Base-by-base conservation (phyloP, 2,329 filamentous ascomycete species). In the Teratosphaeria destructans region DNA sequence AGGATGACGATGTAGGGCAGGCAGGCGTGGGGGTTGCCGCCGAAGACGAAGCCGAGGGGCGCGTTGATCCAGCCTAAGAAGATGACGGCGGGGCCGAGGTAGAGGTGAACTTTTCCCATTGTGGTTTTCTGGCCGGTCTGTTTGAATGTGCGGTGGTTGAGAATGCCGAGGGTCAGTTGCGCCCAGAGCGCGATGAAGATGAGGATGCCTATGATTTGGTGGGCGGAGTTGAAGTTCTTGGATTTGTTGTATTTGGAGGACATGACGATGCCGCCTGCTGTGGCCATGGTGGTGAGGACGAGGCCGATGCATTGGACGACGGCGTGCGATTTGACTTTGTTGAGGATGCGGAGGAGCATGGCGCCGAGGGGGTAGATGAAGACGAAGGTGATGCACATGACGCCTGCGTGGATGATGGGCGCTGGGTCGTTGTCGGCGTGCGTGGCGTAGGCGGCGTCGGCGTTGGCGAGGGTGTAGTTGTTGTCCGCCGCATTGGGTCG, bases 181-280 rank as follows among this genome's bases (percentile, higher is more conserved):
- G 67, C 73, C 16, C 86, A 68, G 57, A 85, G 71, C 56, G 80
- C 76, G 52, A 77, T 71, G 54, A 82, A 73, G 47, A 84, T 72
- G 16, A 85, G 67, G 59, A 83, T 75, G 8, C 84, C 84, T 59
- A 87, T 72, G 56, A 86, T 75, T 66, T 86, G 83, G 66, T 86
- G 84, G 8, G 62, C 61, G 43, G 67, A 64, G 54, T 52, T 57
- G 59, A 65, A 64, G 49, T 56, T 4, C 53, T 62, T 65, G 55
- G 60, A 62, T 49, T 60, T 52, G 52, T 64, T 61, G 61, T 70
- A 76, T 57, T 72, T 61, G 3, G 63, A 63, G 52, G 71, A 74
- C 10, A 76, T 71, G 14, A 71, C 67, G 55, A 77, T 75, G 3
- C 77, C 78, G 27, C 79, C 65, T 0, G 68, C 69, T 37, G 74